Evolutionary conservation across 768 basidiomycete species (phyloP).

Genomic region (Lentinula sp.): DNA sequence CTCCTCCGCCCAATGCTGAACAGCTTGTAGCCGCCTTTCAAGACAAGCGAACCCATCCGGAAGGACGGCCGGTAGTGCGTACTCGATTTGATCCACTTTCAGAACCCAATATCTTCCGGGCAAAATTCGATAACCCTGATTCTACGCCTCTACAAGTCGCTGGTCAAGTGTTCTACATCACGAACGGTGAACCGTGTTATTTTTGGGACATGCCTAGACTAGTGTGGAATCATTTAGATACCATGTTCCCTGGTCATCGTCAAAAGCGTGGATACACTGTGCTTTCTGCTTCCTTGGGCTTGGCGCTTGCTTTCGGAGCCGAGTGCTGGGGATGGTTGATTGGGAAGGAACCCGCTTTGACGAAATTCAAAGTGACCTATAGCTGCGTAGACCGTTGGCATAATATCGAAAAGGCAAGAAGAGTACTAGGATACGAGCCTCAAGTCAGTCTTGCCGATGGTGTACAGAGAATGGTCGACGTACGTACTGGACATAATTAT

Average conservation of each 20-base stretch:
- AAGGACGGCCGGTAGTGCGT: conserved; percentile 54
- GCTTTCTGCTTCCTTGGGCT: conserved; percentile 59
- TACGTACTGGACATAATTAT: conserved; percentile 25
- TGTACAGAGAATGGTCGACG: conserved; percentile 69
- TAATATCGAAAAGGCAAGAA: conserved; percentile 90
- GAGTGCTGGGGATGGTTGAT: conserved; percentile 71
- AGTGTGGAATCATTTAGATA: conserved; percentile 70
- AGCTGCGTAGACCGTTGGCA: conserved; percentile 79
- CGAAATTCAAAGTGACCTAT: conserved; percentile 76
- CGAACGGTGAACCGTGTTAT: conserved; percentile 92
- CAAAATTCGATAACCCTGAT: conserved; percentile 37
- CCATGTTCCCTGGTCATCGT: conserved; percentile 51
- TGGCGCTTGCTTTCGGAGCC: conserved; percentile 62
- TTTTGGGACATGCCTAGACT: conserved; percentile 92
- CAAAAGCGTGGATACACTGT: conserved; percentile 28
- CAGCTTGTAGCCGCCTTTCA: conserved; percentile 53
- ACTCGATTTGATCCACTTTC: conserved; percentile 81
- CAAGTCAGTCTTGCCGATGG: conserved; percentile 87
- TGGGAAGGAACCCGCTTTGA: conserved; percentile 82
- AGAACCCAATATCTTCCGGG: conserved; percentile 45
- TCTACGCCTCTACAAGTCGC: conserved; percentile 70
- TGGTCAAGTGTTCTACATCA: conserved; percentile 93
- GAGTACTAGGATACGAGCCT: conserved; percentile 92
- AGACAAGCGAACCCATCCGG: conserved; percentile 27
- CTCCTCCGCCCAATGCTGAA: conserved; percentile 51